phyloP scores from a whole-genome alignment of 768 basidiomycete genomes.

The Mycena filopes region DNA sequence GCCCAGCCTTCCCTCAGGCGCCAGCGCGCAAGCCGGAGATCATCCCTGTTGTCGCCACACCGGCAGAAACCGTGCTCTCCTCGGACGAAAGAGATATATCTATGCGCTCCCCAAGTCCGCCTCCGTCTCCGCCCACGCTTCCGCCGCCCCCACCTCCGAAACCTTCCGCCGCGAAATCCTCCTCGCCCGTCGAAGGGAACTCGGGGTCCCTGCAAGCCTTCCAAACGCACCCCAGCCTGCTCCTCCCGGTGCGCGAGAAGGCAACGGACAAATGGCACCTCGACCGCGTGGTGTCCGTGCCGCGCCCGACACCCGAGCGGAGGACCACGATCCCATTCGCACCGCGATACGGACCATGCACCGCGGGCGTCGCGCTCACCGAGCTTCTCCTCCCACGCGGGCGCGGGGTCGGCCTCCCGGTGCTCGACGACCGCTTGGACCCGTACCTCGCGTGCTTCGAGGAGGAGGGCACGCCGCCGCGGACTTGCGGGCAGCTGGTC shows the following conservation, averaged over 20 bases:
- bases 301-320: not conserved
- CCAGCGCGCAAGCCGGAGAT: no score
- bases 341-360: not conserved
- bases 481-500: not conserved
- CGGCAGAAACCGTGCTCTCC: no score
- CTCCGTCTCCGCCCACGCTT: no score
- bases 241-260: not conserved
- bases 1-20: no score
- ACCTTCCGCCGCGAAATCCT: no score
- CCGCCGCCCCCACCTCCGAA: no score
- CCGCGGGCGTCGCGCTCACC: conserved; percentile 3
- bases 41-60: no score
- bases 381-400: not conserved
- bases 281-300: not conserved
- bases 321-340: not conserved
- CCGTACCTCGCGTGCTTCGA: not conserved
- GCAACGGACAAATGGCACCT: not conserved
- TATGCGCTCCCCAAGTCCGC: no score
- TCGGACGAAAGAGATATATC: no score
- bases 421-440: not conserved
- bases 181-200: no score
- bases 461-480: not conserved
- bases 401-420: not conserved
- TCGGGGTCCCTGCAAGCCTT: no score
- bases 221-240: not conserved